Evolutionary conservation across 495 filamentous ascomycete genomes (phyloP).

Genomic region (Venustampulla echinocandica): DNA sequence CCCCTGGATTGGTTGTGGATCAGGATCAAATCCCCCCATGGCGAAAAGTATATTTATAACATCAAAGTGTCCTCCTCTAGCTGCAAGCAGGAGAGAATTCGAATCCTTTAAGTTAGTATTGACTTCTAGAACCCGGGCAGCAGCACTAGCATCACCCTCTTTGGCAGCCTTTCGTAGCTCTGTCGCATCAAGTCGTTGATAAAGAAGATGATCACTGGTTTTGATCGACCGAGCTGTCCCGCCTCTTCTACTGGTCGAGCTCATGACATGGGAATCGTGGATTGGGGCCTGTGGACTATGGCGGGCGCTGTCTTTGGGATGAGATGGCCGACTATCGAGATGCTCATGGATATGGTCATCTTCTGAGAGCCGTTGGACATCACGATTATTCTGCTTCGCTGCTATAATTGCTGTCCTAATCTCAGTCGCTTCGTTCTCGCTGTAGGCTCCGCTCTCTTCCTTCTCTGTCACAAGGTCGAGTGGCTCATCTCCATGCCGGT

Average conservation of each 20-base stretch:
- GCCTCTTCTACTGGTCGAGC: slow-evolving; percentile 31
- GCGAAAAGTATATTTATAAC: slow-evolving; percentile 80
- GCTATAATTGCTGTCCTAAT: slow-evolving; percentile 47
- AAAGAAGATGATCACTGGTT: slow-evolving; percentile 45
- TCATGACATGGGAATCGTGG: slow-evolving; percentile 27
- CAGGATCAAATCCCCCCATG: slow-evolving; percentile 67
- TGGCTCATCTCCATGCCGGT: slow-evolving; percentile 79
- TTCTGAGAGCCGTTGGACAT: slow-evolving; percentile 21
- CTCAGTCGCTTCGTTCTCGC: slow-evolving; percentile 33
- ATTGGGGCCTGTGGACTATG: slow-evolving; percentile 45
- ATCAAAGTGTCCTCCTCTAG: slow-evolving; percentile 83
- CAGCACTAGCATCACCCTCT: slow-evolving; percentile 72
- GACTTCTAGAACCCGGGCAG: slow-evolving; percentile 71
- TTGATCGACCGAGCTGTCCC: slow-evolving; percentile 35
- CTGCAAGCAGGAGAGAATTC: slow-evolving; percentile 79
- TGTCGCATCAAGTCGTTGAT: slow-evolving; percentile 50
- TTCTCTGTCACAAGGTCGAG: slow-evolving; percentile 68
- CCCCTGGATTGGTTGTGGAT: slow-evolving; percentile 51
- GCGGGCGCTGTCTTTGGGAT: slow-evolving; percentile 61
- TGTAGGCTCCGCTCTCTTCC: slow-evolving; percentile 3
- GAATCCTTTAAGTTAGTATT: slow-evolving; percentile 60
- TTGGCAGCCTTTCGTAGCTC: slow-evolving; percentile 74
- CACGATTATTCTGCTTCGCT: slow-evolving; percentile 34
- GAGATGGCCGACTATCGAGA: slow-evolving; percentile 52
- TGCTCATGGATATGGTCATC: slow-evolving; percentile 36